Conservation (phyloP, 2,329 filamentous ascomycete genomes). For the Amesomyces nigricolor region DNA sequence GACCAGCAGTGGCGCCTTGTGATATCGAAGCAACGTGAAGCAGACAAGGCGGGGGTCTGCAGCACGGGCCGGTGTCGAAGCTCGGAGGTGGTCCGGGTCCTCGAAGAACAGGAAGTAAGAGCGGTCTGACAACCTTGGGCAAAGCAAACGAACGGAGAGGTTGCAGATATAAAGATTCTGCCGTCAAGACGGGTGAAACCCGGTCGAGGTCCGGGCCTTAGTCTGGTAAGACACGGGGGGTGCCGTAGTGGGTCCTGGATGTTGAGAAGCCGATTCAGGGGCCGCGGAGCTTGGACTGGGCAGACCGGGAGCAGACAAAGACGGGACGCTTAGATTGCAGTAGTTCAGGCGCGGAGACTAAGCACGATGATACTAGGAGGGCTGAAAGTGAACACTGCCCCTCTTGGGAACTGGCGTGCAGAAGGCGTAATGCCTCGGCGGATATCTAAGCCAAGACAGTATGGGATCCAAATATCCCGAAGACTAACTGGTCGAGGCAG, state of each 20-base stretch:
- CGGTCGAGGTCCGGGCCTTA: neutral
- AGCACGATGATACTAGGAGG: no score
- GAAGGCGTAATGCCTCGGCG: neutral
- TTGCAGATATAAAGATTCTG: conserved; percentile 12
- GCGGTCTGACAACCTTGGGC: neutral
- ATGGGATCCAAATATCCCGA: neutral
- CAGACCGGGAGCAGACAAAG: neutral
- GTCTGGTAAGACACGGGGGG: conserved; percentile 3
- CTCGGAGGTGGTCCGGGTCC: neutral
- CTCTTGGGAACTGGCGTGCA: neutral
- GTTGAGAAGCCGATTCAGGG: neutral
- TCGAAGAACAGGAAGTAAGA: neutral
- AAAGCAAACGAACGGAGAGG: neutral
- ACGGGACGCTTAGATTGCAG: no score
- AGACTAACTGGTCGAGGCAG: neutral
- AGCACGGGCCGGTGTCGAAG: neutral
- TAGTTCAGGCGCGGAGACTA: no score
- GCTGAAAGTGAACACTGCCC: no score
- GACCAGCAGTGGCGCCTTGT: neutral
- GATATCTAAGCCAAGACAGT: neutral
- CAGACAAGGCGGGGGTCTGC: neutral
- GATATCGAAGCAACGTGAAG: neutral
- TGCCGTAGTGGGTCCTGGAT: neutral
- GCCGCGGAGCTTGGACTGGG: neutral
- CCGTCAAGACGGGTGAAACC: neutral